Conservation (phyloP, 805 yeast genomes). For the Sugiyamaella boreocaroliniensis region DNA sequence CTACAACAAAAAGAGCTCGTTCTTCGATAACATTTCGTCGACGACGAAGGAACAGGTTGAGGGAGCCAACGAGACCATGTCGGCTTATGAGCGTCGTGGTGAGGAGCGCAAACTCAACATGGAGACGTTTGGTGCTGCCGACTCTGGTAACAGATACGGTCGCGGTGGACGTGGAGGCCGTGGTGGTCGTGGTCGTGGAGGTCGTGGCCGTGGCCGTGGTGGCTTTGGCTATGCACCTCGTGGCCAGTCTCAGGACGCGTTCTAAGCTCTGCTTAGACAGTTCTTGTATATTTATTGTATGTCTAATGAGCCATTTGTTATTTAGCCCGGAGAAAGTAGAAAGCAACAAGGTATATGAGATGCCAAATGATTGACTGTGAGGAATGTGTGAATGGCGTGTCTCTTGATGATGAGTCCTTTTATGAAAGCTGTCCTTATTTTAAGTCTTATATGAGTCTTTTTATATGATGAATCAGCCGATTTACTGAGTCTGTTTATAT, state of each 20-base stretch:
- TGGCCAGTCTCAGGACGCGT: neutral
- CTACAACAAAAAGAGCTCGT: conserved; percentile 78
- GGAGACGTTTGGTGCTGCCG: conserved; percentile 79
- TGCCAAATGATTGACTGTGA: too few species aligned
- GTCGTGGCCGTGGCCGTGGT: conserved; percentile 25
- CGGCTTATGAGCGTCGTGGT: conserved; percentile 48
- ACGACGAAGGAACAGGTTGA: conserved; percentile 35
- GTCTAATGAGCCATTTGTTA: too few species aligned
- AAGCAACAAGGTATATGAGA: too few species aligned
- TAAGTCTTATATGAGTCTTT: too few species aligned
- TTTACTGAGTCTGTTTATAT: too few species aligned
- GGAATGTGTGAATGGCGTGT: too few species aligned
- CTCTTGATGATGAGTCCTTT: too few species aligned
- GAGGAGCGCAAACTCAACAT: conserved; percentile 66
- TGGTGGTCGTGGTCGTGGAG: conserved; percentile 33
- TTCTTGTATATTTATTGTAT: neutral
- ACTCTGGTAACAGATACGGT: conserved; percentile 41
- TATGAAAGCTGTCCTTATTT: too few species aligned
- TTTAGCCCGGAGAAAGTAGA: too few species aligned
- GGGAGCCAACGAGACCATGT: conserved; percentile 35
- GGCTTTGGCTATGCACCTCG: neutral
- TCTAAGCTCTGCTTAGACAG: neutral
- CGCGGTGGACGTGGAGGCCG: conserved; percentile 51
- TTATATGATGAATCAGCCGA: too few species aligned
- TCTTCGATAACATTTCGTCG: conserved; percentile 80